Conservation (phyloP, 73 alveolate genomes). For the Vitrella brassicaformis region DNA sequence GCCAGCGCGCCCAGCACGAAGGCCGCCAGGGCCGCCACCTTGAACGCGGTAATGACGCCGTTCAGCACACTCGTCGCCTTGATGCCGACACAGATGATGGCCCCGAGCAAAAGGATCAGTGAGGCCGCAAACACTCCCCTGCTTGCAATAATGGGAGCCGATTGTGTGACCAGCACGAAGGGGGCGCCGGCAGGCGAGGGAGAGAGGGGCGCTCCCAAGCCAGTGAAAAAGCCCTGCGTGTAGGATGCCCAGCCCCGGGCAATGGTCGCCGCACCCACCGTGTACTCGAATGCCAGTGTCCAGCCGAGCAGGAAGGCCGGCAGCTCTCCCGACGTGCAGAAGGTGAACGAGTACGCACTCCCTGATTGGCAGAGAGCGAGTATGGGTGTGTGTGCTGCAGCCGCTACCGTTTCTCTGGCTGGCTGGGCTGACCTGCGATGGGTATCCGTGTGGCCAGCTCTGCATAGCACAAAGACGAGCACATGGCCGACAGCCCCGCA, state of each 20-base stretch:
- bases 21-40: not conserved
- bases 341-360: not conserved
- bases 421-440: too few relatives aligned
- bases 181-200: not conserved
- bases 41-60: not conserved
- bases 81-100: not conserved
- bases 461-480: not conserved
- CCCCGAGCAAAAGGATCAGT: not conserved
- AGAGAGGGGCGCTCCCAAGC: not conserved
- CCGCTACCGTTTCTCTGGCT: too few relatives aligned
- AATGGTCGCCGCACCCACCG: not conserved
- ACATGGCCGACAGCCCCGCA: not conserved
- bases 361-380: too few relatives aligned
- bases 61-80: not conserved
- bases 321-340: not conserved
- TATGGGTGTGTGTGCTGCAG: too few relatives aligned
- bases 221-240: not conserved
- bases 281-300: not conserved
- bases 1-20: not conserved
- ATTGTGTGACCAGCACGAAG: not conserved
- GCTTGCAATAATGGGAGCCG: not conserved
- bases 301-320: not conserved
- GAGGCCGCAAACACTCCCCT: not conserved
- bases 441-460: not conserved
- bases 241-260: not conserved